Evolutionary conservation across 2,329 filamentous ascomycete genomes (phyloP).

Genomic region (Metarhizium humberi): DNA sequence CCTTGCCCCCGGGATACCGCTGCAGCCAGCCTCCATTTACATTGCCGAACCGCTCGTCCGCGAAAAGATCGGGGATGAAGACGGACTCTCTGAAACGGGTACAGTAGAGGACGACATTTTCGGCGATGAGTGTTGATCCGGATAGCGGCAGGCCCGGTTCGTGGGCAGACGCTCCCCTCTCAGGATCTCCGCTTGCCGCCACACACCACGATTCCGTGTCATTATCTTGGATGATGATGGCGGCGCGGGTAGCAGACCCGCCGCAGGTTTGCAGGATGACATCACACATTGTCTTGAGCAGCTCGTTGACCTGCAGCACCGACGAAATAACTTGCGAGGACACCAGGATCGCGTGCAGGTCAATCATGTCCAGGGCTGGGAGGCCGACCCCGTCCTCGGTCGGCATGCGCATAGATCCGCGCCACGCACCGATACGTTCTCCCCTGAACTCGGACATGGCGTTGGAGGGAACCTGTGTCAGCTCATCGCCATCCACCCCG

Average conservation of each 20-base stretch:
- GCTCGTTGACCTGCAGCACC: slow-evolving; percentile 63
- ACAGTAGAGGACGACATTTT: slow-evolving; percentile 69
- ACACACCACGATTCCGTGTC: slow-evolving; percentile 58
- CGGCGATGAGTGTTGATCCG: slow-evolving; percentile 59
- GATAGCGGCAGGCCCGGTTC: slow-evolving; percentile 55
- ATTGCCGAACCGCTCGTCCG: slow-evolving; percentile 70
- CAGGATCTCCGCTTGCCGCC: slow-evolving; percentile 63
- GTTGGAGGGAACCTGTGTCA: slow-evolving; percentile 32
- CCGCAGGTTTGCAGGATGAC: slow-evolving; percentile 73
- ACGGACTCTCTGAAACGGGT: slow-evolving; percentile 68
- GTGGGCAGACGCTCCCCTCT: slow-evolving; percentile 57
- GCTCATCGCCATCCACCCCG: slow-evolving; percentile 33
- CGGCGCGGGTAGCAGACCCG: slow-evolving; percentile 58
- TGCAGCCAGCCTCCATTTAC: slow-evolving; percentile 61
- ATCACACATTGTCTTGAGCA: slow-evolving; percentile 73
- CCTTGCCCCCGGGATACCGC: slow-evolving; percentile 59
- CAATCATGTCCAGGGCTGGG: slow-evolving; percentile 73
- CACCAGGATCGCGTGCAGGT: slow-evolving; percentile 67
- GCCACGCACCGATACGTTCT: slow-evolving; percentile 54
- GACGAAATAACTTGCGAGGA: slow-evolving; percentile 75
- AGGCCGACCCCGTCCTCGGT: slow-evolving; percentile 52
- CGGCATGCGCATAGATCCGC: slow-evolving; percentile 46
- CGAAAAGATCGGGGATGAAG: slow-evolving; percentile 63
- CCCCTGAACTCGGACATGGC: slow-evolving; percentile 42
- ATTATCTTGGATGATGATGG: slow-evolving; percentile 64